A percentile compares a stretch with the other conserved stretches of the same genome.
These are phyloP conservation scores for Cytospora chrysosperma DNA, from an alignment of 2,329 filamentous ascomycete genomes.

Conservation along the genomic window DNA sequence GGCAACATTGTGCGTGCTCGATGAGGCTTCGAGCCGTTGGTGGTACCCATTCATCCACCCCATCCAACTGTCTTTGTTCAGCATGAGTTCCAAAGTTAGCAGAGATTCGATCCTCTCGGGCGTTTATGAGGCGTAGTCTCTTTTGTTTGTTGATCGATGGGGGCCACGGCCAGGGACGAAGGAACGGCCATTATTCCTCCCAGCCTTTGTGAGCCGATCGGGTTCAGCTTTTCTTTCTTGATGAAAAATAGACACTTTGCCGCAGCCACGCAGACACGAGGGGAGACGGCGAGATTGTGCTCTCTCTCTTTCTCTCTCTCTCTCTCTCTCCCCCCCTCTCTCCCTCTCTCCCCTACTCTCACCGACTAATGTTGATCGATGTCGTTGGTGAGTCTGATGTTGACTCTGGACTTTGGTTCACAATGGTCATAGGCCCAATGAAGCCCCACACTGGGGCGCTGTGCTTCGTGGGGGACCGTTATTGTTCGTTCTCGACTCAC, in stretches of 20 bases:
- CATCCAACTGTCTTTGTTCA: neutral
- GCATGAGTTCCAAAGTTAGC: neutral
- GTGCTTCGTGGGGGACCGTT: neutral
- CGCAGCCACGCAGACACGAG: constrained; percentile 10
- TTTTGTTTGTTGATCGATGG: neutral
- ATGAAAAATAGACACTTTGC: constrained; percentile 6
- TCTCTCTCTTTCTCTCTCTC: too few species aligned
- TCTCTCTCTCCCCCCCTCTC: too few species aligned
- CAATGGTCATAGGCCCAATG: neutral
- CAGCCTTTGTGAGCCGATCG: neutral
- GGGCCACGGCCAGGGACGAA: neutral
- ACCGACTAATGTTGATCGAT: neutral
- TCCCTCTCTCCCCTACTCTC: too few species aligned
- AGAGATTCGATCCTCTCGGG: neutral
- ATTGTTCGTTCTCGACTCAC: neutral
- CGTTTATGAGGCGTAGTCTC: neutral
- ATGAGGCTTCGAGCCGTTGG: neutral
- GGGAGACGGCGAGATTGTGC: constrained; percentile 1
- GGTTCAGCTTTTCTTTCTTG: neutral
- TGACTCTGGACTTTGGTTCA: neutral
- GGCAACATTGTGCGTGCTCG: neutral
- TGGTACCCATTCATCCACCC: neutral
- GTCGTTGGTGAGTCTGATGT: neutral
- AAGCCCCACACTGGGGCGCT: neutral
- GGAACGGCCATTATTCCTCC: neutral